These are phyloP conservation scores for Arthrobotrys megalospora DNA, from an alignment of 2,329 filamentous ascomycete species.

Conservation along the genomic window DNA sequence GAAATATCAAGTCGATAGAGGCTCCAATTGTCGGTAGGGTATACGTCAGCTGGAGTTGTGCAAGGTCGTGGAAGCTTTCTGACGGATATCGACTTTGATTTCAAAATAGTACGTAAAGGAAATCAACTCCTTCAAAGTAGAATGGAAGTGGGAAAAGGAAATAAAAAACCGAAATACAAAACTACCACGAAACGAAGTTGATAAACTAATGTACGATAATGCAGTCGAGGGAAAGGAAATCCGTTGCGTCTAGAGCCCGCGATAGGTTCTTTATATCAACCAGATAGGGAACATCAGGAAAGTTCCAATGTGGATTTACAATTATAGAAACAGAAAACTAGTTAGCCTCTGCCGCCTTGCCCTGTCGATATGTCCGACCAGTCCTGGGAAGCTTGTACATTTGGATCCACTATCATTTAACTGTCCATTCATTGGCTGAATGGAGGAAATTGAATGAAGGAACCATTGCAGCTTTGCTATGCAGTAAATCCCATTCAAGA, in stretches of 20 bases:
- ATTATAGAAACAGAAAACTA: slow-evolving; percentile 54
- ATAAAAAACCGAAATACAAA: slow-evolving; percentile 50
- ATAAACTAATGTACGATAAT: slow-evolving; percentile 53
- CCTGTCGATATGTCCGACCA: slow-evolving; percentile 38
- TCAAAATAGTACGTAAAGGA: slow-evolving; percentile 52
- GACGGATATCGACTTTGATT: slow-evolving; percentile 24
- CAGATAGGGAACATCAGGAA: background rate
- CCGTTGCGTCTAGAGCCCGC: slow-evolving; percentile 24
- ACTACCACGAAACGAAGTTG: slow-evolving; percentile 47
- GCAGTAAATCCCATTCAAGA: slow-evolving; percentile 15
- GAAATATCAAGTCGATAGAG: slow-evolving; percentile 23
- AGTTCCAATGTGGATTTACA: slow-evolving; percentile 40
- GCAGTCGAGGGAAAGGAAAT: slow-evolving; percentile 34
- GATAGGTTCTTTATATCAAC: slow-evolving; percentile 59
- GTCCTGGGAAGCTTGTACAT: slow-evolving; percentile 40
- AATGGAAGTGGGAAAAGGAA: slow-evolving; percentile 44
- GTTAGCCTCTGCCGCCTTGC: slow-evolving; percentile 42
- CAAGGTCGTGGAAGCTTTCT: background rate
- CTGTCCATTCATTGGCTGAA: slow-evolving; percentile 34
- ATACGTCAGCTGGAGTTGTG: slow-evolving; percentile 9
- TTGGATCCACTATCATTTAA: slow-evolving; percentile 24
- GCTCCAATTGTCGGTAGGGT: slow-evolving; percentile 4
- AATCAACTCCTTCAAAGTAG: slow-evolving; percentile 59
- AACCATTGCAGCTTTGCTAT: slow-evolving; percentile 9
- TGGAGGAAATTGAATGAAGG: slow-evolving; percentile 36